Base-by-base conservation (phyloP, 2,329 filamentous ascomycete genomes). In the Hypoxylon sp. region DNA sequence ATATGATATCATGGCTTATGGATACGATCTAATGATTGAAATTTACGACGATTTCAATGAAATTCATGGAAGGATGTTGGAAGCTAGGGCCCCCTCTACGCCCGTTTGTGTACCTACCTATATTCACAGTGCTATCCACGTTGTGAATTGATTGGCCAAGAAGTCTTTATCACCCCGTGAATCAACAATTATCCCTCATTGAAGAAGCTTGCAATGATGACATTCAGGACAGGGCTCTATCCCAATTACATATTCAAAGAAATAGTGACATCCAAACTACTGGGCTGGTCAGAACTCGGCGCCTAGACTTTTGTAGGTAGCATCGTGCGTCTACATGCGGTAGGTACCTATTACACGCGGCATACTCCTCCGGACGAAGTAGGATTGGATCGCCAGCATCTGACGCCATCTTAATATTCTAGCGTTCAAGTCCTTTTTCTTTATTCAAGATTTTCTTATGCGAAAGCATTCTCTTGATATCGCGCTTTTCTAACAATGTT, bases 121-220 rank as follows among this genome's bases (percentile, higher is more conserved):
- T 25, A 30, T 7, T 30, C 28, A 30, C 23, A 10, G 14, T n/a
- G 36, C 19, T 21, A 43, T 38, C 51, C 72, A 73, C 72, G 72
- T 74, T 74, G 63, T 52, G 17, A 34, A 68, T 72, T 53, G 13
- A 73, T 72, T 74, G 70, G 73, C 21, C 41, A 66, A 68, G 34
- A 41, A 21, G 19, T 4, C 21, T 46, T 43, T 53, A 28, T 13
- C 7, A 28, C 45, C n/a, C 36, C 43, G 5, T 6, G 32, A 19
- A 28, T 21, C 19, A 13, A 19, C 19, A 41, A 38, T 48, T 32
- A 32, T 48, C 48, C 30, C 14, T 23, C 36, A 28, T 11, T 2
- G 5, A 51, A n/a, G n/a, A 49, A 10, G 14, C 11, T 49, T 32
- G 21, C 19, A 30, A 53, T 53, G 30, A 59, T 30, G 38, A n/a